These are phyloP conservation scores for Paratrypanosoma confusum DNA, from an alignment of 208 protist genomes.

Conservation along the genomic window DNA sequence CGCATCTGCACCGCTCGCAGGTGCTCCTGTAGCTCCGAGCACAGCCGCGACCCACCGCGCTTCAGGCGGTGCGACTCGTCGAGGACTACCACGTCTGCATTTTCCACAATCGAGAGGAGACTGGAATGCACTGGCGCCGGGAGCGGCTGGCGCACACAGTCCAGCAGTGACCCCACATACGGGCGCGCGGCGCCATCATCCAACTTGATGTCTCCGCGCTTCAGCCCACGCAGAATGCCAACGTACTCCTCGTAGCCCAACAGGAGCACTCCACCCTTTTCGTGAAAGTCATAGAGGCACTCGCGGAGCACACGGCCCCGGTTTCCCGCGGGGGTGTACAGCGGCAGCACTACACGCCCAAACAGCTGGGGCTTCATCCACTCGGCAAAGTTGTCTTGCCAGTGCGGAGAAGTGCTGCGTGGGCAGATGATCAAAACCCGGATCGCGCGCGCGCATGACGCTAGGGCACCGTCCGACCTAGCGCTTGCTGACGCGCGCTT, in stretches of 20 bases:
- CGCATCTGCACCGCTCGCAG: conserved; percentile 52
- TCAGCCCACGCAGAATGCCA: conserved; percentile 19
- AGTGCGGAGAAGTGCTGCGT: conserved; percentile 57
- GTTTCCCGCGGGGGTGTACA: conserved; percentile 36
- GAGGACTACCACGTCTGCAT: conserved; percentile 61
- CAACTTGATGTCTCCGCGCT: not conserved
- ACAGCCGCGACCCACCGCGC: conserved; percentile 27
- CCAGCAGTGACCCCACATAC: no score
- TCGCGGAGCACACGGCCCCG: not conserved
- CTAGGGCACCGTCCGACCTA: not conserved
- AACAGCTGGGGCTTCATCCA: conserved; percentile 54
- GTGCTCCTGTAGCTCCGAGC: conserved; percentile 30
- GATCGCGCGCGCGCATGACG: conserved; percentile 3
- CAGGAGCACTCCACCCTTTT: conserved; percentile 55
- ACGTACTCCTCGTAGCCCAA: conserved; percentile 82
- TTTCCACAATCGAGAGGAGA: conserved; percentile 49
- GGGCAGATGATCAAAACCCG: conserved; percentile 66
- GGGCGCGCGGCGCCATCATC: conserved; percentile 3
- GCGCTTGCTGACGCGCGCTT: conserved; percentile 4
- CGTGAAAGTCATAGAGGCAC: conserved; percentile 36
- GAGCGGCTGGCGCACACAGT: conserved; percentile 23
- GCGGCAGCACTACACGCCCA: conserved; percentile 15
- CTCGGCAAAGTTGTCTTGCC: conserved; percentile 35
- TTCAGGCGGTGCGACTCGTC: conserved; percentile 78
- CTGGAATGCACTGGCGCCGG: conserved; percentile 19